phyloP scores from a whole-genome alignment of 805 yeast species.

The Starmerella apis region DNA sequence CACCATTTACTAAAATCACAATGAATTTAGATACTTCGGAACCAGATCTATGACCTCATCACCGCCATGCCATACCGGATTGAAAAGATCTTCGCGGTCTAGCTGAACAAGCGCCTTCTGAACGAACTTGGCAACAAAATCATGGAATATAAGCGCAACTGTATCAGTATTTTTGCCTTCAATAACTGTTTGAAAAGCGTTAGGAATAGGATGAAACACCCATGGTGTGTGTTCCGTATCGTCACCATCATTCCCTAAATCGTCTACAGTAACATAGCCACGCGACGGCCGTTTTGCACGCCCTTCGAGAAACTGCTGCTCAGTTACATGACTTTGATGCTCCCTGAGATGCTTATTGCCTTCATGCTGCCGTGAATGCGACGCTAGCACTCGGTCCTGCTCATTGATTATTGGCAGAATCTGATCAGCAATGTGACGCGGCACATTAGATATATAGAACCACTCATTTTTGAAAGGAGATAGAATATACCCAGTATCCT shows the following conservation, averaged over 20 bases:
- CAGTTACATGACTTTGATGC: background rate
- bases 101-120: constrained; percentile 37
- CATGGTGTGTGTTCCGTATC: constrained; percentile 59
- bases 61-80: constrained; percentile 26
- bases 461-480: constrained; percentile 78
- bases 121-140: constrained; percentile 53
- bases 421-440: constrained; percentile 46
- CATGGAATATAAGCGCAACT: constrained; percentile 69
- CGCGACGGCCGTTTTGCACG: constrained; percentile 2
- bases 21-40: constrained; percentile 25
- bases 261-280: constrained; percentile 80
- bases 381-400: constrained; percentile 20
- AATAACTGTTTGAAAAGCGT: constrained; percentile 48
- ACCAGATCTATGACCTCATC: constrained; percentile 27
- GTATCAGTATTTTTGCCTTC: constrained; percentile 28
- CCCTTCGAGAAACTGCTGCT: background rate
- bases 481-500: constrained; percentile 65
- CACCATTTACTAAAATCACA: background rate
- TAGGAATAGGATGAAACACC: constrained; percentile 55
- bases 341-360: no score
- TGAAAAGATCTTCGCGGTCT: constrained; percentile 20
- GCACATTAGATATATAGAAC: constrained; percentile 52
- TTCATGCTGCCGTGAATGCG: constrained; percentile 5
- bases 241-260: constrained; percentile 77
- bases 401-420: constrained; percentile 47